A percentile compares a stretch with the other conserved stretches of the same genome.
phyloP scores from a whole-genome alignment of 768 basidiomycete species.

The Auriscalpium orientale region DNA sequence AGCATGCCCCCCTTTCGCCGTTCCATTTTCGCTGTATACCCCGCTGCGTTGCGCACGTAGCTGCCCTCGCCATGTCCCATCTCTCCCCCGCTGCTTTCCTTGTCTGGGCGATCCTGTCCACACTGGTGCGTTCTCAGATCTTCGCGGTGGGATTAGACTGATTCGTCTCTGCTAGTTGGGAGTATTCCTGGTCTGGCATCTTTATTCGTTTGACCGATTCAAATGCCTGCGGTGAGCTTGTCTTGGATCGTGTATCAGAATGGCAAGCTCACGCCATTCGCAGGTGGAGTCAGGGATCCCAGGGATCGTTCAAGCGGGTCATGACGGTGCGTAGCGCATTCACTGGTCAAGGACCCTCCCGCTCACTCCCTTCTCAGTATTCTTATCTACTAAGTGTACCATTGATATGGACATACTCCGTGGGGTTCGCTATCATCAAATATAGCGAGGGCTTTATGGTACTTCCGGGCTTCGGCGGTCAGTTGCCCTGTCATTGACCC shows the following conservation, averaged over 20 bases:
- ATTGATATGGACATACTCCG: slow-evolving; percentile 44
- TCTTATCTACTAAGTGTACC: slow-evolving; percentile 63
- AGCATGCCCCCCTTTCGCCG: neutral
- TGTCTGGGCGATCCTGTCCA: slow-evolving; percentile 32
- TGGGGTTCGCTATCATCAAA: slow-evolving; percentile 67
- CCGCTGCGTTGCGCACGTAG: neutral
- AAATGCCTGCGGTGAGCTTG: slow-evolving; percentile 53
- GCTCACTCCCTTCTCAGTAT: slow-evolving; percentile 38
- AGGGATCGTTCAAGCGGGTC: slow-evolving; percentile 75
- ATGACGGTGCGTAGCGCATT: slow-evolving; percentile 59
- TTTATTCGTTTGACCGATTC: slow-evolving; percentile 79
- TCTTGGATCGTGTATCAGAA: neutral
- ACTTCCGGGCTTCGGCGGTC: slow-evolving; percentile 41
- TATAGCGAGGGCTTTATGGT: slow-evolving; percentile 57
- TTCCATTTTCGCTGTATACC: neutral
- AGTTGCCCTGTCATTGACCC: slow-evolving; percentile 20
- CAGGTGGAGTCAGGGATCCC: slow-evolving; percentile 63
- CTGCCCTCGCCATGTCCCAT: neutral
- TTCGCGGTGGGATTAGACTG: neutral
- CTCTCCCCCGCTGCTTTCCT: neutral
- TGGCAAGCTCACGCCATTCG: neutral
- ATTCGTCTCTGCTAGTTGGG: slow-evolving; percentile 36
- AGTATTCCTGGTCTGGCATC: slow-evolving; percentile 58
- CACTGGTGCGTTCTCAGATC: slow-evolving; percentile 34
- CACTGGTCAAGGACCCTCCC: neutral